Conservation (phyloP, 768 basidiomycete species). For the Boletus pseudo-olivaceus region DNA sequence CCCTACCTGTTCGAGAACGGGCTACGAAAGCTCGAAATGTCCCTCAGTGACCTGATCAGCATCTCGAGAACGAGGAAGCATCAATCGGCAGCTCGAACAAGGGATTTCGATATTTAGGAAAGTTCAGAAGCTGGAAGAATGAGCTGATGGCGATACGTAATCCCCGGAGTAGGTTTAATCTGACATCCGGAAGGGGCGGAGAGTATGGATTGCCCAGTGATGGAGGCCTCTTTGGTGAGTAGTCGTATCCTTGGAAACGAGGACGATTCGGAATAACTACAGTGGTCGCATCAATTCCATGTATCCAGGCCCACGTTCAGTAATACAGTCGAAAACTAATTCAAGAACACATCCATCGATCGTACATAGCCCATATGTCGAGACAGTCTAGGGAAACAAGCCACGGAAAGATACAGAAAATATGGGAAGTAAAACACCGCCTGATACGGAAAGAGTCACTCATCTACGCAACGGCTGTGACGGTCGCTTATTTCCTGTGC, state of each 20-base stretch:
- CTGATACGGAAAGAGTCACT: not conserved
- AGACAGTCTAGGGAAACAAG: slow-evolving; percentile 5
- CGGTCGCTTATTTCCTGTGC: slow-evolving; percentile 29
- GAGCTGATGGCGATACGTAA: slow-evolving; percentile 34
- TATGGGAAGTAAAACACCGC: slow-evolving; percentile 1
- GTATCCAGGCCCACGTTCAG: not conserved
- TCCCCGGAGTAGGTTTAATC: not conserved
- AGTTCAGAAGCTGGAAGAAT: slow-evolving; percentile 42
- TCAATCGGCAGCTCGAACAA: slow-evolving; percentile 33
- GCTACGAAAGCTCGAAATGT: slow-evolving; percentile 41
- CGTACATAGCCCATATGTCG: slow-evolving; percentile 6
- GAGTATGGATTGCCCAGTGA: not conserved
- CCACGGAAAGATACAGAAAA: slow-evolving; percentile 5
- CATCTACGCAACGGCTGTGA: slow-evolving; percentile 12
- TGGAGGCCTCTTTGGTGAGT: slow-evolving; percentile 29
- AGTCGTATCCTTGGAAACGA: not conserved
- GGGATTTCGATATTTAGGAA: slow-evolving; percentile 37
- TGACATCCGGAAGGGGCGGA: not conserved
- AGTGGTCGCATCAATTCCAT: not conserved
- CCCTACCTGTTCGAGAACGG: slow-evolving; percentile 44
- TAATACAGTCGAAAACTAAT: slow-evolving; percentile 6
- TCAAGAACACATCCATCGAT: slow-evolving; percentile 1
- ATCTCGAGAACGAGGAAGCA: slow-evolving; percentile 43
- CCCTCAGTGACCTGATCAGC: slow-evolving; percentile 41
- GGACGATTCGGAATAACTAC: not conserved